Base-by-base conservation (phyloP, 495 filamentous ascomycete genomes). In the Penicillium crystallinum region DNA sequence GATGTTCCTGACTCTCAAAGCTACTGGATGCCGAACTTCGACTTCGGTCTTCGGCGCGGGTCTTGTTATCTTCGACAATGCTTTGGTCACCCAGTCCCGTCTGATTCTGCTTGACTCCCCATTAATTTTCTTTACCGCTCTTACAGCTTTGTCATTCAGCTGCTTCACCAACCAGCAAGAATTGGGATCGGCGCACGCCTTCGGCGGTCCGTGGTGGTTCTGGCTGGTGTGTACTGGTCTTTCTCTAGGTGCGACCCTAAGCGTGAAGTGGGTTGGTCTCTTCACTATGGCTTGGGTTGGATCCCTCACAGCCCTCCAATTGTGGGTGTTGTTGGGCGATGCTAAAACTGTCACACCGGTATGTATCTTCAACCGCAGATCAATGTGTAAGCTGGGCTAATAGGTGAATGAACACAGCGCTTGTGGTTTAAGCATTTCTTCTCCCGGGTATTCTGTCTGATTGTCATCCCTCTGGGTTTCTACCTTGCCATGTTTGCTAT, bases 281-380 rank as follows among this genome's bases (percentile, higher is more conserved):
- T 97, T 97, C 76, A 98, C 93, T 38, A 97, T 97, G 68, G 93
- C 92, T 18, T 98, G 93, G 93, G 91, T 98, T 63, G 93, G 93
- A 41, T 83, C 79, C 64, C 81, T 98, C 72, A 98, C 93, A 15
- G 66, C 90, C 39, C 73, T 97, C 15, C 93, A 98, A 72, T 76
- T 98, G 25, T 98, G 93, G 93, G 83, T 95, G 53, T 71, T 98
- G 37, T 84, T 97, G 34, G 93, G 92, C 45, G 95, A 97, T 66
- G 75, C 82, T 30, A 90, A 82, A 66, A 88, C 81, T 41, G 89
- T 97, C 25, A 88, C 89, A 48, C 79, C 89, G 29, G 83, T 83
- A 72, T 58, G 77, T 66, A 19, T 31, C 18, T 36, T 18, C 6
- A 23, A 18, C 31, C 3, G 34, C 3, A 25, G 42, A 39, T 17